Evolutionary conservation across 305 asterid genomes (phyloP), one percentile per base, ranked within the genome.

Genomic region (Fraxinus xanthoxyloides): DNA sequence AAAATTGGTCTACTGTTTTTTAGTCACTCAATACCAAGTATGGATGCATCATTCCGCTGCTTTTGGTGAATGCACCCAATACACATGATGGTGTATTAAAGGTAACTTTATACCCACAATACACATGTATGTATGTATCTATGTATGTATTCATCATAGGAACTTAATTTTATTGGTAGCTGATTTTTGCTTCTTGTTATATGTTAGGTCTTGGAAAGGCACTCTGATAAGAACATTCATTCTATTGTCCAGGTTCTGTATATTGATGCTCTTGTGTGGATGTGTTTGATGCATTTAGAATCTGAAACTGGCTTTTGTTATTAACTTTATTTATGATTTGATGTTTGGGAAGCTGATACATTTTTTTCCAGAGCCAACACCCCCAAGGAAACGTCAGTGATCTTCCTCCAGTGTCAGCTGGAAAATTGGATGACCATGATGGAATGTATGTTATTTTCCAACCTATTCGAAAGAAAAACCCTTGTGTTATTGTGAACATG

Each of bases 41-140:
- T 74, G 98, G 98, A 81, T 94, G 98, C 88, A 84, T 86, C 78
- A 92, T 96, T 87, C 99, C 98, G 73, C 81, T 95, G 86, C 87
- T 93, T 80, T 84, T 93, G 87, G 91, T 92, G 85, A 92, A 90
- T 88, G 85, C 92, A 70, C 77, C 35, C 61, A 86, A 82, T 83
- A 87, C 90, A 46, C 97, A 94, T 82, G 91, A 83, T 76, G 83
- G 79, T 81, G 84, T 92, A 82, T 82, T 86, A 87, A 90, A 96
- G 98, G 99, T 94, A 90, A 85, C 72, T 82, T 74, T 82, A 72
- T 32, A 72, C 46, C n/a, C 36, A 31, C 46, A 32, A 32, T 32
- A 10, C 36, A 28, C 32, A 36, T 59, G 32, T 67, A 75, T 75
- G 75, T n/a, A 63, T 59, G 24, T 23, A 59, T 67, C 13, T 77